Base-by-base conservation (phyloP, 805 yeast species). In the Candida silvicultrix region DNA sequence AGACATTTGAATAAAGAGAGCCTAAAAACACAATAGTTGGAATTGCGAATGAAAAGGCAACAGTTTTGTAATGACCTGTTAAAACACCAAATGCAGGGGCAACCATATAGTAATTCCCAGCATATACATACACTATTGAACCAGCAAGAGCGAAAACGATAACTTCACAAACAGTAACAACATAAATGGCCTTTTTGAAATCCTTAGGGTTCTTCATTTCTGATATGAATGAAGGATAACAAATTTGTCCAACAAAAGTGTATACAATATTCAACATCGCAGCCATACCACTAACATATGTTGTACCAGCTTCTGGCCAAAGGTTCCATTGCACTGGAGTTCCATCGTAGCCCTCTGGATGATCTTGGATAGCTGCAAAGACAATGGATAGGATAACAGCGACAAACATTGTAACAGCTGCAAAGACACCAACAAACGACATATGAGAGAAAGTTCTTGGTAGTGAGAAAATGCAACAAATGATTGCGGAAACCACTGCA, bases 231-330 rank as follows among this genome's bases (percentile, higher is more conserved):
- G 82, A 77, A 1, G 83, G 84, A 50, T 78, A 79, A 5, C 80
- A 75, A 59, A 79, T 75, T 59, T 79, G 85, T 4, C 85, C 85
- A 20, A 78, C 83, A 63, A 79, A 78, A 1, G 84, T 78, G 59
- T 78, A 79, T 21, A 77, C 78, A 52, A 79, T 79, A 62, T 79
- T 79, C 54, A 79, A 66, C 49, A 74, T 67, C 0, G 84, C 84
- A 36, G 70, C 59, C 83, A 79, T 77, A 1, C 69, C 82, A 18
- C 58, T 54, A 8, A 77, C 82, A 51, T 67, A 79, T 4, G 75
- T 67, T n/a, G 82, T 75, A 1, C 79, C 82, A 45, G 66, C 47
- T 11, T 48, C 69, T 1, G 85, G 81, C 74, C 79, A 75, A 31
- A 75, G 60, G 38, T 63, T 60, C 67, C 70, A 77, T 4, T 56